Conservation (phyloP, 371 early-diverging fungal species). For the Smittium culicis region DNA sequence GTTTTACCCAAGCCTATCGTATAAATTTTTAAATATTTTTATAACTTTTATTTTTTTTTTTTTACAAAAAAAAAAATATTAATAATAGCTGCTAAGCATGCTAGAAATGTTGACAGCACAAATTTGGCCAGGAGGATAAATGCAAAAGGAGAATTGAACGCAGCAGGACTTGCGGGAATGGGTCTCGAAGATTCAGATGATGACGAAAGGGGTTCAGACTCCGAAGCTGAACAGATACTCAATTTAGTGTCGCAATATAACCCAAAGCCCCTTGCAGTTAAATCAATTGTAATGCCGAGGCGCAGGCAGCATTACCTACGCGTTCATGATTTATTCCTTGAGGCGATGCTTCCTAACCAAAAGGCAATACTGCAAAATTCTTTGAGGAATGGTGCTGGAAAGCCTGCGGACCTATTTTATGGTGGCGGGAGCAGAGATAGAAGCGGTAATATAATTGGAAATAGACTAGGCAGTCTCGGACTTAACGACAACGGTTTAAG, state of each 20-base stretch:
- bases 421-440: no score
- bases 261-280: constrained; percentile 44
- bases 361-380: no score
- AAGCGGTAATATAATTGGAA: no score
- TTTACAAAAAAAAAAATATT: no score
- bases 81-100: constrained; percentile 18
- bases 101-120: constrained; percentile 17
- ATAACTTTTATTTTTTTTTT: background rate
- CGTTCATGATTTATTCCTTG: constrained; percentile 46
- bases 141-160: constrained; percentile 24
- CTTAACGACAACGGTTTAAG: no score
- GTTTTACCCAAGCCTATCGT: no score
- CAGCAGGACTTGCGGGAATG: constrained; percentile 18
- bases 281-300: constrained; percentile 37
- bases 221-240: constrained; percentile 45
- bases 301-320: constrained; percentile 43
- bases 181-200: constrained; percentile 26
- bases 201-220: constrained; percentile 43
- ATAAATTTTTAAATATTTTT: background rate
- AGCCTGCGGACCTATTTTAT: no score
- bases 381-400: no score
- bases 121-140: constrained; percentile 22
- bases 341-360: constrained; percentile 49
- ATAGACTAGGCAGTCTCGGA: no score
- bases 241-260: constrained; percentile 36